A percentile compares a stretch with the other conserved stretches of the same genome.
These are phyloP conservation scores for Parastagonospora nodorum DNA, from an alignment of 2,329 filamentous ascomycete species.

Conservation along the genomic window DNA sequence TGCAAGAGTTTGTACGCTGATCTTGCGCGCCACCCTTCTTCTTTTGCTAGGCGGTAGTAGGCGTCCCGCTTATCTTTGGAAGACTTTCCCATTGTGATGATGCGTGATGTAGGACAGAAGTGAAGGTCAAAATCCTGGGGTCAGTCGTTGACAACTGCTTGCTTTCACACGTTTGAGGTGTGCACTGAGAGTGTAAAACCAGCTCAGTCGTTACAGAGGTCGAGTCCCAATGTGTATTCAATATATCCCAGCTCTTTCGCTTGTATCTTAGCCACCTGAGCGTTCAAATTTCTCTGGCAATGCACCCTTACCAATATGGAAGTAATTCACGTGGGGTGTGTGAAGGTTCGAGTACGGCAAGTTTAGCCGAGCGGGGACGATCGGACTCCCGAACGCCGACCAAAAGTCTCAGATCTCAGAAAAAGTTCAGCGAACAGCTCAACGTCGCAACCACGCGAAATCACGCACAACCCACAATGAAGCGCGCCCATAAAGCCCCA, in stretches of 20 bases:
- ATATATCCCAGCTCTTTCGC: too few relatives aligned
- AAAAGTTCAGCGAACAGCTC: constrained; percentile 19
- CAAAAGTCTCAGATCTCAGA: constrained; percentile 16
- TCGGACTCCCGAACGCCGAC: constrained; percentile 32
- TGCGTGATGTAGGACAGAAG: not conserved
- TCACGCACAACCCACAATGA: constrained; percentile 31
- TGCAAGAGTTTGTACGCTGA: constrained; percentile 98
- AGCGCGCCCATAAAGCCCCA: constrained; percentile 44
- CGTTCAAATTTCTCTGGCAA: too few relatives aligned
- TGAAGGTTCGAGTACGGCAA: constrained; percentile 11
- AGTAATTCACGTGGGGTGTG: constrained; percentile 28
- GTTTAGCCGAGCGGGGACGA: constrained; percentile 27
- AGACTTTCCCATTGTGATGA: constrained; percentile 79
- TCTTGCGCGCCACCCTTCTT: constrained; percentile 96
- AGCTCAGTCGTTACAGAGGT: not conserved
- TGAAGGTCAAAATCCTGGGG: not conserved
- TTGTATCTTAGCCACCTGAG: too few relatives aligned
- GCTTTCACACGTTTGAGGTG: too few relatives aligned
- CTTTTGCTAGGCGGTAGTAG: constrained; percentile 96
- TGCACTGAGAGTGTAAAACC: too few relatives aligned
- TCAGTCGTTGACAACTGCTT: too few relatives aligned
- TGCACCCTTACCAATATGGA: constrained; percentile 1
- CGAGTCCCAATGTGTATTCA: too few relatives aligned
- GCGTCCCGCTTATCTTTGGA: constrained; percentile 99
- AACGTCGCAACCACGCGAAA: constrained; percentile 8